phyloP scores from a whole-genome alignment of 2,329 filamentous ascomycete genomes.

The Aspergillus chevalieri region DNA sequence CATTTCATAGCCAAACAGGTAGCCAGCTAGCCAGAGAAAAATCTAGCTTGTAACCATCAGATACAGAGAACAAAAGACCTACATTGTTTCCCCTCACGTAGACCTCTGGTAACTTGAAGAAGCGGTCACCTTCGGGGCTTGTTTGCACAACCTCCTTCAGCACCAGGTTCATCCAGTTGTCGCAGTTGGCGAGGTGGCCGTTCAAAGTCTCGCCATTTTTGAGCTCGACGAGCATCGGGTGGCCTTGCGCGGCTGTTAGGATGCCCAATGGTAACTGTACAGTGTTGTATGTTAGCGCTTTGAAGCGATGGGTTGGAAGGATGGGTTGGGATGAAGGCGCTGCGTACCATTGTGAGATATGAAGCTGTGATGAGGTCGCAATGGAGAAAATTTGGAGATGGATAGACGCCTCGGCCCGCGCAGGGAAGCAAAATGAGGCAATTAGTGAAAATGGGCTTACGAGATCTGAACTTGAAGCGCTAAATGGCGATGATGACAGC shows the following conservation, averaged over 20 bases:
- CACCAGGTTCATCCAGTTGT: conserved; percentile 99
- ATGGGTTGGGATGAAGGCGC: no score
- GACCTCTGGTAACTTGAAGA: conserved; percentile 83
- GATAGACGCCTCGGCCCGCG: not conserved
- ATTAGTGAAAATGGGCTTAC: not conserved
- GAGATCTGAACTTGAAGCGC: not conserved
- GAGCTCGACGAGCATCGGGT: conserved; percentile 95
- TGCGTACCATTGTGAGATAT: not conserved
- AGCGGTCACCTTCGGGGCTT: conserved; percentile 88
- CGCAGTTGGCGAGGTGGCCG: conserved; percentile 90
- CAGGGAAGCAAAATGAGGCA: not conserved
- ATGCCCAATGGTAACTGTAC: conserved; percentile 64
- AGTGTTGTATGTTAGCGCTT: no score
- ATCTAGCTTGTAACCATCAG: no score
- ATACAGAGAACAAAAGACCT: conserved; percentile 29
- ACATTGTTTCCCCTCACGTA: conserved; percentile 98
- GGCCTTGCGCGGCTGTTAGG: conserved; percentile 90
- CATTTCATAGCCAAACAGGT: not conserved
- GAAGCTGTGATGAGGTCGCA: not conserved
- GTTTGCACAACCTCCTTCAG: conserved; percentile 96
- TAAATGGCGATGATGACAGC: not conserved
- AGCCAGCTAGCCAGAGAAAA: not conserved
- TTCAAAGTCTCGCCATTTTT: conserved; percentile 98
- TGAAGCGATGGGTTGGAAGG: no score
- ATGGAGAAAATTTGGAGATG: not conserved